Evolutionary conservation across 352 stramenopile genomes (phyloP).

Genomic region (Globisporangium cederbergense): DNA sequence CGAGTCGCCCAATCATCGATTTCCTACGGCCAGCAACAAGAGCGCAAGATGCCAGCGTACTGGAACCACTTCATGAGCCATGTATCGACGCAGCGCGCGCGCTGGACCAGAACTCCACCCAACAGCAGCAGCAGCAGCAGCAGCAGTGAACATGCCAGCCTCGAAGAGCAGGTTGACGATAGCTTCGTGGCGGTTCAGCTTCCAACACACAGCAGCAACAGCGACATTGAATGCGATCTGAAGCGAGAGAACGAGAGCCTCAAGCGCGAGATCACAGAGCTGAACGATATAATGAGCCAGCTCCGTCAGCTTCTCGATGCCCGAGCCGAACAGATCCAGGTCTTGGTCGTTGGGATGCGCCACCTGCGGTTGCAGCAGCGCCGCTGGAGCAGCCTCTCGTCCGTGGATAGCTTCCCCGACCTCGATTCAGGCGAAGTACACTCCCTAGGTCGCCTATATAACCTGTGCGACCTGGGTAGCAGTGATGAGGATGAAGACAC

Average conservation of each 20-base stretch:
- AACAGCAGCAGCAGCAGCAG: neutral
- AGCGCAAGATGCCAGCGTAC: conserved; percentile 8
- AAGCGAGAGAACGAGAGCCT: conserved; percentile 7
- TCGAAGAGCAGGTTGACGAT: neutral
- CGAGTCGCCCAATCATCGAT: neutral
- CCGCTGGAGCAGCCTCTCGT: conserved; percentile 12
- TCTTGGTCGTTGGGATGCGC: conserved; percentile 2
- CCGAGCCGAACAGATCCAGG: conserved; percentile 10
- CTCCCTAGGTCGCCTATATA: neutral
- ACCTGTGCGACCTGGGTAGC: neutral
- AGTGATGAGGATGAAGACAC: neutral
- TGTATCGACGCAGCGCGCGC: conserved; percentile 6
- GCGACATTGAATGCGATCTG: neutral
- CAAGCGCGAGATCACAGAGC: conserved; percentile 4
- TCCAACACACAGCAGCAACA: neutral
- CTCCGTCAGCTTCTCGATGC: neutral
- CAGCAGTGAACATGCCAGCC: too few relatives aligned
- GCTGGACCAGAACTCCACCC: neutral
- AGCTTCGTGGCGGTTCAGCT: neutral
- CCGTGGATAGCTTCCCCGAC: neutral
- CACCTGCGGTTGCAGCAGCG: conserved; percentile 6
- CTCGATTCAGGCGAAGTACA: neutral
- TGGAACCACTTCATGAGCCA: conserved; percentile 11
- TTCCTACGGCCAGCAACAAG: neutral
- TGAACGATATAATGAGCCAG: neutral